A percentile compares a stretch with the other conserved stretches of the same genome.
Conservation (phyloP, 805 yeast genomes). For the Metschnikowia koreensis region DNA sequence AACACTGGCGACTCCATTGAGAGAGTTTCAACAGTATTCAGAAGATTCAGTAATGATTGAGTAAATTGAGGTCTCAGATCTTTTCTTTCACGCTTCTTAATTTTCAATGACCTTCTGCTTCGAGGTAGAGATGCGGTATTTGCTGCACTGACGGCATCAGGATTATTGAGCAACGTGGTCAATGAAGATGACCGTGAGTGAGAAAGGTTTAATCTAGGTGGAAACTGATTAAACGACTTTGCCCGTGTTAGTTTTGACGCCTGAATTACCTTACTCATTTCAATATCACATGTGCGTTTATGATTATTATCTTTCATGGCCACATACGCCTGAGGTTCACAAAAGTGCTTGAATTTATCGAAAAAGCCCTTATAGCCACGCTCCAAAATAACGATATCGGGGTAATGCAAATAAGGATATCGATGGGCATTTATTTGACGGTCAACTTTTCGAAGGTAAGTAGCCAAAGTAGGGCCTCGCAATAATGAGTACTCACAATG, state of each 20-base stretch:
- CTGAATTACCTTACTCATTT: constrained; percentile 43
- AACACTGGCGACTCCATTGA: constrained; percentile 9
- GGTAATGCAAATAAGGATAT: constrained; percentile 82
- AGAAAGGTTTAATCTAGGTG: constrained; percentile 13
- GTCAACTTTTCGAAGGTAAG: constrained; percentile 80
- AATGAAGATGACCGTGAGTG: constrained; percentile 19
- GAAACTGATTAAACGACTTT: constrained; percentile 33
- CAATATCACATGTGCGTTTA: constrained; percentile 43
- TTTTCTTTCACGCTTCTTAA: constrained; percentile 16
- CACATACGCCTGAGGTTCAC: constrained; percentile 76
- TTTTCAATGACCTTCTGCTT: constrained; percentile 14
- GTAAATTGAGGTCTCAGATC: constrained; percentile 12
- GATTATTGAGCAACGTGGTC: constrained; percentile 13
- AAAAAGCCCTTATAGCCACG: constrained; percentile 89
- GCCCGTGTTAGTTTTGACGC: constrained; percentile 42
- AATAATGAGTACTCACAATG: constrained; percentile 94
- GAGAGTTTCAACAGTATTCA: constrained; percentile 8
- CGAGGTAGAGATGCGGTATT: constrained; percentile 11
- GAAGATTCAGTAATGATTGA: constrained; percentile 11
- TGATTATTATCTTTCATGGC: constrained; percentile 64
- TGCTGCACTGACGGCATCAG: constrained; percentile 5
- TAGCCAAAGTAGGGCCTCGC: constrained; percentile 93
- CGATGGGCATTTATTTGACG: constrained; percentile 66
- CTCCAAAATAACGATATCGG: constrained; percentile 82
- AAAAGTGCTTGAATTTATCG: constrained; percentile 53